Evolutionary conservation across 805 yeast genomes (phyloP).

Genomic region (Ascoidea asiatica): DNA sequence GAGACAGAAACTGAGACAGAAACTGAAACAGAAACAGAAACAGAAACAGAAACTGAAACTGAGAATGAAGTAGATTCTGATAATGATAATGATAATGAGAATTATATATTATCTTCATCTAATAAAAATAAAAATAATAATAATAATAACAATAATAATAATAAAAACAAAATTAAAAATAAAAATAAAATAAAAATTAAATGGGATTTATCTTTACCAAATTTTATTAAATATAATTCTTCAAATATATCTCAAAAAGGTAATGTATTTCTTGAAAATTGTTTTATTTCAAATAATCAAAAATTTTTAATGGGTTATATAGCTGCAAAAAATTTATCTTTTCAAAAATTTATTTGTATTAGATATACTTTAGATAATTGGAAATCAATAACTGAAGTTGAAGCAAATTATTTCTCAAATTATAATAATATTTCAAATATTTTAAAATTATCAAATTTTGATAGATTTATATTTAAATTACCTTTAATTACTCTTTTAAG

Average conservation of each 20-base stretch:
- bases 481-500: slow-evolving; percentile 30
- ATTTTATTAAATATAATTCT: slow-evolving; percentile 13
- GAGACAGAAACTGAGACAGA: slow-evolving; percentile 7
- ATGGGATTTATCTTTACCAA: slow-evolving; percentile 19
- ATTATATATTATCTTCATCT: not conserved
- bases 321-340: slow-evolving; percentile 66
- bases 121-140: slow-evolving; percentile 12
- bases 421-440: slow-evolving; percentile 41
- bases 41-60: slow-evolving; percentile 10
- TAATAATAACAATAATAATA: slow-evolving; percentile 13
- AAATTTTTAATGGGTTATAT: slow-evolving; percentile 54
- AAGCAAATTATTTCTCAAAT: slow-evolving; percentile 43
- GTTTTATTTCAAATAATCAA: slow-evolving; percentile 45
- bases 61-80: slow-evolving; percentile 14
- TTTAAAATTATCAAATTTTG: slow-evolving; percentile 39
- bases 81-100: not conserved
- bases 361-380: slow-evolving; percentile 72
- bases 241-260: slow-evolving; percentile 5
- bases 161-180: slow-evolving; percentile 4
- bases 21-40: slow-evolving; percentile 10
- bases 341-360: slow-evolving; percentile 50
- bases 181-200: slow-evolving; percentile 5
- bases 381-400: slow-evolving; percentile 60
- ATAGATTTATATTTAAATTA: slow-evolving; percentile 58
- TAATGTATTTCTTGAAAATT: slow-evolving; percentile 49